Base-by-base conservation (phyloP, 1,284 basidiomycete species). In the Ustilago shanxiensis region DNA sequence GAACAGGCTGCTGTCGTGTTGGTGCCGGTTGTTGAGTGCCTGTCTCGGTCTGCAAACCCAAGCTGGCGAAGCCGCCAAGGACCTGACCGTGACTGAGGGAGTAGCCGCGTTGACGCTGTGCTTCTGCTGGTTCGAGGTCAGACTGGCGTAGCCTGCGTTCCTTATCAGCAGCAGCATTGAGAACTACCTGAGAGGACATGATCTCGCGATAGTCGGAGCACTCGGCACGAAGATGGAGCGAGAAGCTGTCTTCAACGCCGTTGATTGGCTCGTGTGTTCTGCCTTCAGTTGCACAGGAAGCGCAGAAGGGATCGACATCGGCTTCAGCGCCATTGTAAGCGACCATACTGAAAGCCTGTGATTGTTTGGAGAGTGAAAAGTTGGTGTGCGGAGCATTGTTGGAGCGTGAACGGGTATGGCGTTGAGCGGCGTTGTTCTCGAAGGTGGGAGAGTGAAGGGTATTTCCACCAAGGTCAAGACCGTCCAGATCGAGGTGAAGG, bases 181-280 rank as follows among this genome's bases (percentile, higher is more conserved):
- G 72, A 2, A 81, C 45, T 20, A 47, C 66, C 11, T 80, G 72
- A 6, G 79, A 71, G 16, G 63, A 54, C 56, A 79, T 60, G 53
- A 83, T 83, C 53, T 82, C 77, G 63, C 75, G 64, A 29, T 75
- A 73, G 49, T 80, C 80, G 47, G 65, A 64, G 52, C 82, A 83
- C 51, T 82, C 69, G 9, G 64, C 69, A 2, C 82, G 73, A 29
- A 83, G 72, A 56, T 83, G 82, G 3, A 70, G 66, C 7, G 72
- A 72, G 49, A 83, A 83, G 62, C 70, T 80, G 52, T 83, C 81
- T 47, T 79, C 77, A 55, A 62, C 24, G 13, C 50, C 47, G 44
- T 55, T 49, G 54, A 63, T 29, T 6, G 60, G n/a, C 10, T 51
- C 14, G 31, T 60, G 55, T 16, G 55, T 9, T 7, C 33, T 39